These are phyloP conservation scores for Amborella trichopoda DNA, from an alignment of 164 flowering plant genomes.

Conservation along the genomic window DNA sequence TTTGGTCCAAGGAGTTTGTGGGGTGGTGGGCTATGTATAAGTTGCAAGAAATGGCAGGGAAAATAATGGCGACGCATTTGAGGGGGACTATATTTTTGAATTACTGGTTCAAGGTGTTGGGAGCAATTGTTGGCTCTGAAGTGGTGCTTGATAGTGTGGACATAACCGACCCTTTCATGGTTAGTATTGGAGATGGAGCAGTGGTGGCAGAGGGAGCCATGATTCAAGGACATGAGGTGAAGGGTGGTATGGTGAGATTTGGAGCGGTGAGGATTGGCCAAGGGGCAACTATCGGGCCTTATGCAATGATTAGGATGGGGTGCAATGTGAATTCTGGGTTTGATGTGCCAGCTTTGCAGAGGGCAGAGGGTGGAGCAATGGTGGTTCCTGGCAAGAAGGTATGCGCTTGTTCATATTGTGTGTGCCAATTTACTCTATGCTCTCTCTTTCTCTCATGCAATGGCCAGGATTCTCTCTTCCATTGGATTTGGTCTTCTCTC, in stretches of 20 bases:
- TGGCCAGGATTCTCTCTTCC: no score
- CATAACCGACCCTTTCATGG: slow-evolving; percentile 67
- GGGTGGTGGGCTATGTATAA: slow-evolving; percentile 81
- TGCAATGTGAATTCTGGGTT: slow-evolving; percentile 31
- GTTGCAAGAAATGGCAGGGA: slow-evolving; percentile 49
- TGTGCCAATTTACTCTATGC: no score
- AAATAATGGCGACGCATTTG: slow-evolving; percentile 55
- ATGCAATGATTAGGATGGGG: slow-evolving; percentile 59
- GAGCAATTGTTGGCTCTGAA: slow-evolving; percentile 60
- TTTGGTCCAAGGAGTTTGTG: slow-evolving; percentile 54
- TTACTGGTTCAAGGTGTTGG: slow-evolving; percentile 69
- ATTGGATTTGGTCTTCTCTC: no score
- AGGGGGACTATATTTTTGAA: slow-evolving; percentile 69
- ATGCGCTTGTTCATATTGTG: no score
- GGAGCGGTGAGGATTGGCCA: slow-evolving; percentile 45
- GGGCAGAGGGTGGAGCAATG: slow-evolving; percentile 26
- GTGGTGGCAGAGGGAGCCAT: slow-evolving; percentile 68
- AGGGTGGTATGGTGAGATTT: slow-evolving; percentile 51
- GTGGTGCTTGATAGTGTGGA: slow-evolving; percentile 62
- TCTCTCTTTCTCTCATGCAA: no score
- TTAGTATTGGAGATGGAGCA: slow-evolving; percentile 56
- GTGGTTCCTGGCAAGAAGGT: slow-evolving; percentile 13
- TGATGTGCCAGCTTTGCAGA: slow-evolving; percentile 45
- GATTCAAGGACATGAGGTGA: slow-evolving; percentile 70
- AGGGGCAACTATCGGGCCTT: slow-evolving; percentile 47